phyloP scores from a whole-genome alignment of 208 protist genomes.

The Acanthamoeba castellanii region DNA sequence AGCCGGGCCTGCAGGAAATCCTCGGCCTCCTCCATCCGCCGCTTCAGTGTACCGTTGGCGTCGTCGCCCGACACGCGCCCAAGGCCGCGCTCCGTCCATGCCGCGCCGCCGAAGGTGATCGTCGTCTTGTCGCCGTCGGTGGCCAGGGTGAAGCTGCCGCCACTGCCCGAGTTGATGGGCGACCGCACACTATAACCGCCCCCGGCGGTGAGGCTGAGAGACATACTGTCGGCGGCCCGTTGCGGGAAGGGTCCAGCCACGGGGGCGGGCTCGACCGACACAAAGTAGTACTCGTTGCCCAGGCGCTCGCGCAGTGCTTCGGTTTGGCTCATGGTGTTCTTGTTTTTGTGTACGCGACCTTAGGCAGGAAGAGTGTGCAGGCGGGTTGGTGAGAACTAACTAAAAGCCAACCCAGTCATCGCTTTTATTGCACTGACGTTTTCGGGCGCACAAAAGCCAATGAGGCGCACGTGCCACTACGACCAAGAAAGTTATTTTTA shows the following conservation, averaged over 20 bases:
- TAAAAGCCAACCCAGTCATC: no score
- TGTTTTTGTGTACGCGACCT: no score
- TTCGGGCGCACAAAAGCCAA: no score
- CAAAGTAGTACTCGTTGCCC: background rate
- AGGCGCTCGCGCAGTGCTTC: background rate
- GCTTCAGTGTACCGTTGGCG: background rate
- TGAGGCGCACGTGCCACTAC: no score
- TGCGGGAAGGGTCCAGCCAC: background rate
- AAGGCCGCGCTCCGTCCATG: background rate
- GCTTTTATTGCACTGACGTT: no score
- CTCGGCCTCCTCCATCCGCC: background rate
- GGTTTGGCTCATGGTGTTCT: no score
- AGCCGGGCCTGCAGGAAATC: background rate
- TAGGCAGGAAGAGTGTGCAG: no score
- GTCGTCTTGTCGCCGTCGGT: background rate
- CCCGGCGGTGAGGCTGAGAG: background rate
- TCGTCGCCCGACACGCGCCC: background rate
- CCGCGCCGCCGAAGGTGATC: background rate
- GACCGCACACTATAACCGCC: background rate
- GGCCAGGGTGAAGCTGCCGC: background rate
- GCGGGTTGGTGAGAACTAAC: no score
- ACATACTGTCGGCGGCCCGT: background rate
- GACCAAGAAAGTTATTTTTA: no score
- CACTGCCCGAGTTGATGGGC: background rate
- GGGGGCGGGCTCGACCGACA: background rate